A percentile compares a stretch with the other conserved stretches of the same genome.
Evolutionary conservation across 2,329 filamentous ascomycete genomes (phyloP).

Genomic region (Diplodia scrobiculata): DNA sequence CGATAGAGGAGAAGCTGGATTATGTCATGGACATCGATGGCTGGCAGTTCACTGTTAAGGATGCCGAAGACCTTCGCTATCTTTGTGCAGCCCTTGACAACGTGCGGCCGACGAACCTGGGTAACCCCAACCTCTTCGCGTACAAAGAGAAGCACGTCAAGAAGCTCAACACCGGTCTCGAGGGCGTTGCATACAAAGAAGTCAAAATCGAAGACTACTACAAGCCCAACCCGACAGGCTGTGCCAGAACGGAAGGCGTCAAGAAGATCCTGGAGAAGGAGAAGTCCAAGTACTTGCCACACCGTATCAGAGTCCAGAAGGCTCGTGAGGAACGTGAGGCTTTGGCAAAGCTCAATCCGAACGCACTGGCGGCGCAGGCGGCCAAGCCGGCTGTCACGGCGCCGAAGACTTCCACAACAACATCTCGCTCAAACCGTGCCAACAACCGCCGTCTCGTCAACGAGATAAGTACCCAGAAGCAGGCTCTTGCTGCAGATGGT

Average conservation of each 20-base stretch:
- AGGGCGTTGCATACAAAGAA: conserved; percentile 56
- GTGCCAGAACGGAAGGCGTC: conserved; percentile 86
- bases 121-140: conserved; percentile 64
- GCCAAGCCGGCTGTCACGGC: conserved; percentile 69
- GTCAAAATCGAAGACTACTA: conserved; percentile 70
- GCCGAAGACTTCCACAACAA: conserved; percentile 78
- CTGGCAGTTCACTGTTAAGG: conserved; percentile 68
- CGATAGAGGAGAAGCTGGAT: conserved; percentile 66
- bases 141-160: conserved; percentile 75
- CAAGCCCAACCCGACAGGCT: conserved; percentile 80
- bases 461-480: conserved; percentile 93
- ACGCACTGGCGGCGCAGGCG: conserved; percentile 63
- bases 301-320: conserved; percentile 94
- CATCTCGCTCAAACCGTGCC: conserved; percentile 88
- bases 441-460: conserved; percentile 94
- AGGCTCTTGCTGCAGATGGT: conserved; percentile 60
- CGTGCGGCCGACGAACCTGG: conserved; percentile 53
- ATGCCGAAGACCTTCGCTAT: conserved; percentile 65
- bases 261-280: conserved; percentile 96
- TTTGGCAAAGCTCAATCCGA: conserved; percentile 62
- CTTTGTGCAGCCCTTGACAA: conserved; percentile 57
- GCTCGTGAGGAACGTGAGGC: conserved; percentile 88
- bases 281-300: conserved; percentile 96
- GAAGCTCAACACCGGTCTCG: conserved; percentile 61
- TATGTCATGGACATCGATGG: conserved; percentile 70